A percentile compares a stretch with the other conserved stretches of the same genome.
Conservation (phyloP, 2,329 filamentous ascomycete species). For the Cladophialophora bantiana region DNA sequence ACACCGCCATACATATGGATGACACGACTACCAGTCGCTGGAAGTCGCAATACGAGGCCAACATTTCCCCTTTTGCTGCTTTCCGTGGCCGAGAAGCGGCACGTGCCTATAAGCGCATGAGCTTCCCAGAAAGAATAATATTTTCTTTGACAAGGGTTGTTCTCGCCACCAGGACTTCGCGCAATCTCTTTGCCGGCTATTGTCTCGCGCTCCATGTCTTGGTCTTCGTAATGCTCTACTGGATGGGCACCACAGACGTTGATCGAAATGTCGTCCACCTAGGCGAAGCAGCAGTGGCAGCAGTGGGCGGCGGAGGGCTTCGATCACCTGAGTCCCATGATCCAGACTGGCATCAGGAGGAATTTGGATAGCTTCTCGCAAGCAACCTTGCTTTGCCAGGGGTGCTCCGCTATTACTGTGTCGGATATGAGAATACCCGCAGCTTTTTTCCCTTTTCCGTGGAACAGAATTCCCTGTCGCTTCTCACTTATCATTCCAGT, state of each 20-base stretch:
- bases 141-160: conserved; percentile 92
- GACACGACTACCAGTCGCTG: conserved; percentile 81
- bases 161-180: conserved; percentile 83
- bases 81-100: conserved; percentile 94
- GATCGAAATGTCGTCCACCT: conserved; percentile 67
- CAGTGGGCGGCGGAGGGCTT: conserved; percentile 45
- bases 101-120: conserved; percentile 91
- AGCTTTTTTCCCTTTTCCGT: background rate
- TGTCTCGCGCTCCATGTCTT: conserved; percentile 87
- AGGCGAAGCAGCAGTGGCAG: conserved; percentile 55
- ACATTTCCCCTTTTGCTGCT: conserved; percentile 92
- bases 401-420: background rate
- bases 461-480: background rate
- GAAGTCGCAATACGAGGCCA: conserved; percentile 89
- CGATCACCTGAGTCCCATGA: conserved; percentile 38
- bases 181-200: conserved; percentile 93
- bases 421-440: background rate
- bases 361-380: conserved; percentile 50
- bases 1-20: conserved; percentile 71
- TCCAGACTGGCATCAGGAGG: conserved; percentile 70
- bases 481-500: background rate
- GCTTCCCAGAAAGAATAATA: conserved; percentile 84
- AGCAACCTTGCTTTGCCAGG: background rate
- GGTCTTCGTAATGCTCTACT: conserved; percentile 86
- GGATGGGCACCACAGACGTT: conserved; percentile 73